These are phyloP conservation scores for Candida ascalaphidarum DNA, from an alignment of 805 yeast species.

Conservation along the genomic window DNA sequence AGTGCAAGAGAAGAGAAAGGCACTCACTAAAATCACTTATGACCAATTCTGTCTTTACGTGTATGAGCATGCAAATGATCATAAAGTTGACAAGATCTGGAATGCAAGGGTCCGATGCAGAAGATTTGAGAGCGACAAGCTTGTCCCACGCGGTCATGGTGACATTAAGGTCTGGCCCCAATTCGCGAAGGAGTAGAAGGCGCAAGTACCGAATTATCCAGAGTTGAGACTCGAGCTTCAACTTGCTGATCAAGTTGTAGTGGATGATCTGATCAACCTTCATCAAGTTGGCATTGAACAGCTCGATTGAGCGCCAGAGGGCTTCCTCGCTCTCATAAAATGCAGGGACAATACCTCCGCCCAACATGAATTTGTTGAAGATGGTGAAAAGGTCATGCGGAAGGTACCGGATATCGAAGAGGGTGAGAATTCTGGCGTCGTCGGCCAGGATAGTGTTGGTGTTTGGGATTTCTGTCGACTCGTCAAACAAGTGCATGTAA, in stretches of 20 bases:
- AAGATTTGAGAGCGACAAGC: slow-evolving; percentile 20
- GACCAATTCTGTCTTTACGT: slow-evolving; percentile 34
- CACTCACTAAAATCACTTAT: slow-evolving; percentile 46
- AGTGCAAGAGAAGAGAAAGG: slow-evolving; percentile 39
- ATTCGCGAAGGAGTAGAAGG: slow-evolving; percentile 38
- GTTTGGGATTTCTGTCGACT: slow-evolving; percentile 14
- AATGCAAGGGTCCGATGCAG: slow-evolving; percentile 7
- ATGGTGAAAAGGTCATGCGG: slow-evolving; percentile 36
- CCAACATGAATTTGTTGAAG: slow-evolving; percentile 32
- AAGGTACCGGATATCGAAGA: slow-evolving; percentile 31
- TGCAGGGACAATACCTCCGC: slow-evolving; percentile 26
- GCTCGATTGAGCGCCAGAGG: slow-evolving; percentile 38
- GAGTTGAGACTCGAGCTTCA: slow-evolving; percentile 40
- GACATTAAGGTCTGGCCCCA: slow-evolving; percentile 28
- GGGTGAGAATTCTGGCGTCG: slow-evolving; percentile 26
- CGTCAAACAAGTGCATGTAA: slow-evolving; percentile 30
- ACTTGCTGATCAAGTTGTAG: slow-evolving; percentile 33
- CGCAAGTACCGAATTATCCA: slow-evolving; percentile 50
- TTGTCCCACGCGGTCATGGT: slow-evolving; percentile 42
- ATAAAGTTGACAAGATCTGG: slow-evolving; percentile 33
- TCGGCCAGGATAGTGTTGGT: slow-evolving; percentile 9
- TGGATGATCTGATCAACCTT: slow-evolving; percentile 42
- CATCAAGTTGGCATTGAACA: slow-evolving; percentile 39
- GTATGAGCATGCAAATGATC: slow-evolving; percentile 34
- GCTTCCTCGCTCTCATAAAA: slow-evolving; percentile 32